Evolutionary conservation across 352 stramenopile genomes (phyloP).

Genomic region (Elongisporangium senticosum): DNA sequence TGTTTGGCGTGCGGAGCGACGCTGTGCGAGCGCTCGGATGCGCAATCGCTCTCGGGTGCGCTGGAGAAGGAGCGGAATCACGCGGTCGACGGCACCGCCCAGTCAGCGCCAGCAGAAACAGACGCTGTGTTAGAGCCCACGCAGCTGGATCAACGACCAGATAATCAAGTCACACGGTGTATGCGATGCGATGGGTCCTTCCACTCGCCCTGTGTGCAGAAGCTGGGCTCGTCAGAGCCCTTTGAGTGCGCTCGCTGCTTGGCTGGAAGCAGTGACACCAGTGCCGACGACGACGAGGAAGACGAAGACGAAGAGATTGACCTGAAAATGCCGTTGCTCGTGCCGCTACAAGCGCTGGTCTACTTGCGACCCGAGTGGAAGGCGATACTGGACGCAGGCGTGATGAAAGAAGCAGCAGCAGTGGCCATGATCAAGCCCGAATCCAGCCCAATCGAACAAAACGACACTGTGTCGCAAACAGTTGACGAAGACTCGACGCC

Average conservation of each 20-base stretch:
- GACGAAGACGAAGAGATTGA: neutral
- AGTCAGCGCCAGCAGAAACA: constrained; percentile 1
- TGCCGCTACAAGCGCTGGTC: constrained; percentile 22
- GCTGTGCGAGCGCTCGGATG: constrained; percentile 6
- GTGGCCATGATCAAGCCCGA: constrained; percentile 1
- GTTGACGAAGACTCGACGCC: neutral
- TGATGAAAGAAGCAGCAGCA: constrained; percentile 2
- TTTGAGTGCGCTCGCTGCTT: constrained; percentile 24
- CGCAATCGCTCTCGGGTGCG: constrained; percentile 1
- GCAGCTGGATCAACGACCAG: neutral
- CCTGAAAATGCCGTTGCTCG: constrained; percentile 18
- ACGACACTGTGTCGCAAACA: constrained; percentile 1
- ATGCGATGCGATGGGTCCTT: constrained; percentile 33
- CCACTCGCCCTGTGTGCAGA: constrained; percentile 28
- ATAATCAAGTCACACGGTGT: constrained; percentile 20
- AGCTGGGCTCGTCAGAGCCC: neutral
- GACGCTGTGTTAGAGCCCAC: constrained; percentile 2
- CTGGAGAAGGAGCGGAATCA: constrained; percentile 13
- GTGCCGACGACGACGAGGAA: neutral
- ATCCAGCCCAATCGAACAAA: constrained; percentile 4
- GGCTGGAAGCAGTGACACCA: neutral
- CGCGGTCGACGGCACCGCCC: neutral
- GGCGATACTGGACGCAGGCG: neutral
- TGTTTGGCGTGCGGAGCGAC: constrained; percentile 39
- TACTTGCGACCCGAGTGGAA: constrained; percentile 12